Conservation (phyloP, 129 eudicot genomes). For the Dittrichia graveolens region DNA sequence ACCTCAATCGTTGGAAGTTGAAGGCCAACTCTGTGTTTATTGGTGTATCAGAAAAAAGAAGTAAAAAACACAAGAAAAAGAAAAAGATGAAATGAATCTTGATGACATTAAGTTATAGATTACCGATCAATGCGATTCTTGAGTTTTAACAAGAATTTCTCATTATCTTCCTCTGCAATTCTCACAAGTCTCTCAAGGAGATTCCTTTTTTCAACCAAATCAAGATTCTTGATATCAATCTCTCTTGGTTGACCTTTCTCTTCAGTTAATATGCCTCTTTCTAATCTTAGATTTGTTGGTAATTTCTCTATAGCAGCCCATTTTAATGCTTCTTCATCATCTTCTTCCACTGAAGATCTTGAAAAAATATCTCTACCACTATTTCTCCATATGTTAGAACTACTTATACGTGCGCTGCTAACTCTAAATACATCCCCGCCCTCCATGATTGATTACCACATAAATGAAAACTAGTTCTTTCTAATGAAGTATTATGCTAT, state of each 20-base stretch:
- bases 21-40: slow-evolving; percentile 60
- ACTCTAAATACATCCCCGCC: slow-evolving; percentile 59
- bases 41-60: background rate
- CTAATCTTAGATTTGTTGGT: slow-evolving; percentile 71
- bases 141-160: slow-evolving; percentile 77
- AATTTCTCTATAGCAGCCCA: slow-evolving; percentile 95
- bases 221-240: slow-evolving; percentile 69
- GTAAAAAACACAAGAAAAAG: background rate
- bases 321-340: slow-evolving; percentile 85
- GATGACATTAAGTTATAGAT: slow-evolving; percentile 8
- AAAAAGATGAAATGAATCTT: background rate
- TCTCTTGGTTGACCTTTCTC: slow-evolving; percentile 54
- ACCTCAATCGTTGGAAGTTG: slow-evolving; percentile 73
- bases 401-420: slow-evolving; percentile 57
- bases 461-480: slow-evolving; percentile 3
- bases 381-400: slow-evolving; percentile 65
- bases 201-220: slow-evolving; percentile 53
- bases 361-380: slow-evolving; percentile 71
- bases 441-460: slow-evolving; percentile 43
- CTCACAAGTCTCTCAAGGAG: slow-evolving; percentile 76
- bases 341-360: slow-evolving; percentile 54
- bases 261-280: slow-evolving; percentile 60
- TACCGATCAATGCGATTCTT: slow-evolving; percentile 79
- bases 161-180: slow-evolving; percentile 82
- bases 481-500: slow-evolving; percentile 21